Percentiles rank a stretch among this genome's conserved stretches.
These are phyloP conservation scores for Verbascum thapsus DNA, from an alignment of 257 asterid genomes.

Conservation along the genomic window DNA sequence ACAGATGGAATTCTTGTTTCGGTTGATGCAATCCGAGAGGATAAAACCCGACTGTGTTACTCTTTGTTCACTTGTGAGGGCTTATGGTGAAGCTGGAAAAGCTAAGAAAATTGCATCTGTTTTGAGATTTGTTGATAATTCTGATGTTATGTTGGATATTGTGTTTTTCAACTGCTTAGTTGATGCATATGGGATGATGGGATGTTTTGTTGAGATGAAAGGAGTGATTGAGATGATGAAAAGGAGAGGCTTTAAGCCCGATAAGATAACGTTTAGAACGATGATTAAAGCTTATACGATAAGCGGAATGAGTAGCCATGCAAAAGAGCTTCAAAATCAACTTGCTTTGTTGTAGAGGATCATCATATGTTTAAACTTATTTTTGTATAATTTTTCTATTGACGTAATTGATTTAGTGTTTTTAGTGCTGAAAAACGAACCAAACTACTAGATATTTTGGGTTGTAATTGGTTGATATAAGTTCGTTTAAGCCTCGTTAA, in stretches of 20 bases:
- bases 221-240: constrained; percentile 79
- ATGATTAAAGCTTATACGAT: constrained; percentile 74
- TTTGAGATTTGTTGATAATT: constrained; percentile 59
- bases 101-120: constrained; percentile 62
- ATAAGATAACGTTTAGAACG: constrained; percentile 73
- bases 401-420: too few species aligned
- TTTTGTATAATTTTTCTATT: too few species aligned
- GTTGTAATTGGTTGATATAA: too few species aligned
- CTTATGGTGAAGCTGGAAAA: constrained; percentile 71
- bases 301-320: constrained; percentile 64
- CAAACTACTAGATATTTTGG: too few species aligned
- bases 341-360: constrained; percentile 54
- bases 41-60: constrained; percentile 78
- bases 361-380: too few species aligned
- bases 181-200: constrained; percentile 91
- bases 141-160: constrained; percentile 72
- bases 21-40: constrained; percentile 92
- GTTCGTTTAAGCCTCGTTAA: too few species aligned
- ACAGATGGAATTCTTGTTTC: constrained; percentile 79
- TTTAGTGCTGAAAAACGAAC: too few species aligned
- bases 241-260: constrained; percentile 69
- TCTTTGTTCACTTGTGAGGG: constrained; percentile 78
- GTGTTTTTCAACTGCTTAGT: constrained; percentile 86
- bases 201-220: constrained; percentile 78
- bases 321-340: constrained; percentile 55